Conservation (phyloP, 129 eudicot species). For the Arctium lappa region DNA sequence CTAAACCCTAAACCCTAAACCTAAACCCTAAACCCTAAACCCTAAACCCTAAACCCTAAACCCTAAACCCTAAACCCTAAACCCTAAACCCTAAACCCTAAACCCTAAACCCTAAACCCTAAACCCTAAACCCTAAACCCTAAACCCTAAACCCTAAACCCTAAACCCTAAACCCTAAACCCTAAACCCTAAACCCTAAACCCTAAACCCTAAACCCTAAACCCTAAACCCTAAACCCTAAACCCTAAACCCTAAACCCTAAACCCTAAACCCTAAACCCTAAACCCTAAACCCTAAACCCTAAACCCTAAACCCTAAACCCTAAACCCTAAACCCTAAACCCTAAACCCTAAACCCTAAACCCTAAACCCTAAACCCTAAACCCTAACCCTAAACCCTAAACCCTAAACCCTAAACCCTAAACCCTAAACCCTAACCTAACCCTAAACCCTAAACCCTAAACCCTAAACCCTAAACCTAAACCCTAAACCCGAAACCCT, state of each 20-base stretch:
- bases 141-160: conserved; percentile 13
- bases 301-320: conserved; percentile 1
- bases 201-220: background rate
- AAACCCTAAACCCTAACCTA: conserved; percentile 14
- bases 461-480: conserved; percentile 13
- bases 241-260: conserved; percentile 1
- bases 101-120: conserved; percentile 3
- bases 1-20: background rate
- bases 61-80: conserved; percentile 15
- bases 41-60: background rate
- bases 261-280: background rate
- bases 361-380: conserved; percentile 3
- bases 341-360: conserved; percentile 12
- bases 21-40: background rate
- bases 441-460: conserved; percentile 9
- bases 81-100: conserved; percentile 15
- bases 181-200: background rate
- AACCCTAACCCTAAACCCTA: conserved; percentile 13
- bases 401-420: conserved; percentile 10
- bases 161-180: background rate
- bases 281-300: conserved; percentile 7
- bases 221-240: conserved; percentile 5
- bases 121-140: conserved; percentile 22
- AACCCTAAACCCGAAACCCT: background rate
- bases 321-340: conserved; percentile 5